phyloP scores from a whole-genome alignment of 2,329 filamentous ascomycete genomes.

The Venturiaceae sp. region DNA sequence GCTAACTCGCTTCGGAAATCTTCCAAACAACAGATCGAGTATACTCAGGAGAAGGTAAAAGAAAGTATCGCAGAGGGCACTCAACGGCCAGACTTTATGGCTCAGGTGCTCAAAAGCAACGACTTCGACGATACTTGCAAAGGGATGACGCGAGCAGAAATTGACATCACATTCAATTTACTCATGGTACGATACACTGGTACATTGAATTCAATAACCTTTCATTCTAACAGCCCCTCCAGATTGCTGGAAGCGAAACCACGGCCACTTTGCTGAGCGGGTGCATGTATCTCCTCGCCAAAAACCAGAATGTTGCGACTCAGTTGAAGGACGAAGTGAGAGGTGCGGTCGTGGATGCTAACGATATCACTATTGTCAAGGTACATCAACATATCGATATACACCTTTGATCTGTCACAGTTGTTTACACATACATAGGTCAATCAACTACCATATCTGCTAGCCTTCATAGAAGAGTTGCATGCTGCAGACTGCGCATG shows the following conservation, averaged over 20 bases:
- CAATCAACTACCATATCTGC: not conserved
- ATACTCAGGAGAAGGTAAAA: not conserved
- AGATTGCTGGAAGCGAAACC: conserved; percentile 35
- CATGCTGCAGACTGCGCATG: too few species aligned
- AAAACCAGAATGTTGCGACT: conserved; percentile 20
- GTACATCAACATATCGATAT: not conserved
- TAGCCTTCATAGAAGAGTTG: not conserved
- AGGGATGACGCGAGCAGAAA: conserved; percentile 17
- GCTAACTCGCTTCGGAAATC: not conserved
- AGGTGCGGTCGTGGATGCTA: not conserved
- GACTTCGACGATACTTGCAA: not conserved
- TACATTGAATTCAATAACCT: too few species aligned
- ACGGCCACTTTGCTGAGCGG: conserved; percentile 31
- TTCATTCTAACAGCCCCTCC: too few species aligned
- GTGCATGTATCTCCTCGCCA: conserved; percentile 24
- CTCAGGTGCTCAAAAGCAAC: not conserved
- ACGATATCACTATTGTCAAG: not conserved
- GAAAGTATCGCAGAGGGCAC: not conserved
- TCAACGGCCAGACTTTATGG: not conserved
- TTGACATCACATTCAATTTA: conserved; percentile 25
- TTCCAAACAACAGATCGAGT: not conserved
- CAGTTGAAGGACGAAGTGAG: not conserved
- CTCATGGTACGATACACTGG: too few species aligned
- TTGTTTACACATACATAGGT: not conserved
- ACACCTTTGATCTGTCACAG: not conserved